Evolutionary conservation across 257 asterid species (phyloP).

Genomic region (Nicotiana obtusifolia): DNA sequence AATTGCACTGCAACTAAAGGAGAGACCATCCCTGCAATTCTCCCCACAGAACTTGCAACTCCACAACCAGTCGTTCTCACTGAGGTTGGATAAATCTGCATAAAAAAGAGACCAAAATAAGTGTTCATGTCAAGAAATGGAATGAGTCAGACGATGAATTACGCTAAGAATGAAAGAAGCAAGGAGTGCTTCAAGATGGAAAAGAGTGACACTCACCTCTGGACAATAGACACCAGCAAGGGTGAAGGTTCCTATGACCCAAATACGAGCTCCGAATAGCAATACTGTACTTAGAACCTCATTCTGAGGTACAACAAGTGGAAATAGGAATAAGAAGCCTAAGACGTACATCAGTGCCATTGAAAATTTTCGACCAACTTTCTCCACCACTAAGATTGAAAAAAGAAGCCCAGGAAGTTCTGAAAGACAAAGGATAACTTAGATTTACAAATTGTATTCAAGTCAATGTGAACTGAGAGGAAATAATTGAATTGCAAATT

Average conservation of each 20-base stretch:
- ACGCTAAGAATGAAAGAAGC: constrained; percentile 1
- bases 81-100: constrained; percentile 75
- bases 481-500: not conserved
- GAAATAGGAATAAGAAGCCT: constrained; percentile 46
- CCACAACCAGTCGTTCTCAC: constrained; percentile 76
- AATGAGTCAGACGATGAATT: not conserved
- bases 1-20: constrained; percentile 72
- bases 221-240: constrained; percentile 68
- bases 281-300: constrained; percentile 44
- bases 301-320: constrained; percentile 40
- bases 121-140: not conserved
- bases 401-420: constrained; percentile 80
- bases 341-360: constrained; percentile 52
- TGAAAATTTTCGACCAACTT: constrained; percentile 62
- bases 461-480: constrained; percentile 4
- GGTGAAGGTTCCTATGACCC: constrained; percentile 47
- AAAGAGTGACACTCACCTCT: constrained; percentile 40
- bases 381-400: constrained; percentile 59
- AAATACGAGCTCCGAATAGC: constrained; percentile 73
- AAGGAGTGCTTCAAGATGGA: not conserved
- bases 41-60: constrained; percentile 59
- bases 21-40: constrained; percentile 75
- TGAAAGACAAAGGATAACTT: constrained; percentile 24
- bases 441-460: not conserved
- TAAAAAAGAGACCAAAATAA: not conserved